Evolutionary conservation across 257 asterid genomes (phyloP).

Genomic region (Verbascum thapsus): DNA sequence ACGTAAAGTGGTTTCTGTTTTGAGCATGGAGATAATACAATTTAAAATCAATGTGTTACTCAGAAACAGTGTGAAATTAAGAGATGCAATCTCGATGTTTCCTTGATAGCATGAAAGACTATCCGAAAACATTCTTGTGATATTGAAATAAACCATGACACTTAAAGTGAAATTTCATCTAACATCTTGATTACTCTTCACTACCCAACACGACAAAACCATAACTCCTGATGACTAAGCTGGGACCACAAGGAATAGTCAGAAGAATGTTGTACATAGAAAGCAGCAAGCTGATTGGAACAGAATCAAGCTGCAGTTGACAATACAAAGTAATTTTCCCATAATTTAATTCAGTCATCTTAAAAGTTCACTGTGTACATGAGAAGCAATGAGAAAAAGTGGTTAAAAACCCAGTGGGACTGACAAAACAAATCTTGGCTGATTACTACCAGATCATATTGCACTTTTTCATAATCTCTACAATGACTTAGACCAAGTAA

Average conservation of each 20-base stretch:
- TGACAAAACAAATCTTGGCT: background rate
- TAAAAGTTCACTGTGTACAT: background rate
- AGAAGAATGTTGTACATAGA: background rate
- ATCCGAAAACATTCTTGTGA: background rate
- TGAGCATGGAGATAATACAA: background rate
- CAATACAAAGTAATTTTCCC: background rate
- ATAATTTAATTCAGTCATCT: slow-evolving; percentile 9
- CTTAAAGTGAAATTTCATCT: background rate
- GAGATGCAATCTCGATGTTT: slow-evolving; percentile 4
- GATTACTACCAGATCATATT: background rate
- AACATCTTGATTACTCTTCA: background rate
- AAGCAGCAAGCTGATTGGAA: background rate
- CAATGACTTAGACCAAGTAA: background rate
- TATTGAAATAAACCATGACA: background rate
- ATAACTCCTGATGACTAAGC: slow-evolving; percentile 17
- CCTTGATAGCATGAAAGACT: slow-evolving; percentile 10
- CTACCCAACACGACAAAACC: background rate
- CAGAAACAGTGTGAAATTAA: slow-evolving; percentile 7
- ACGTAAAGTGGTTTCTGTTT: background rate
- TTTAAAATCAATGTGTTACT: slow-evolving; percentile 9
- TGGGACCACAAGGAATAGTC: background rate
- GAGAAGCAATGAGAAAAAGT: background rate
- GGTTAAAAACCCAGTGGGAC: background rate
- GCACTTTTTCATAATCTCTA: slow-evolving; percentile 2
- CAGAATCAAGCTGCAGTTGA: background rate